Base-by-base conservation (phyloP, 2,329 filamentous ascomycete genomes). In the Hymenoscyphus infarciens region DNA sequence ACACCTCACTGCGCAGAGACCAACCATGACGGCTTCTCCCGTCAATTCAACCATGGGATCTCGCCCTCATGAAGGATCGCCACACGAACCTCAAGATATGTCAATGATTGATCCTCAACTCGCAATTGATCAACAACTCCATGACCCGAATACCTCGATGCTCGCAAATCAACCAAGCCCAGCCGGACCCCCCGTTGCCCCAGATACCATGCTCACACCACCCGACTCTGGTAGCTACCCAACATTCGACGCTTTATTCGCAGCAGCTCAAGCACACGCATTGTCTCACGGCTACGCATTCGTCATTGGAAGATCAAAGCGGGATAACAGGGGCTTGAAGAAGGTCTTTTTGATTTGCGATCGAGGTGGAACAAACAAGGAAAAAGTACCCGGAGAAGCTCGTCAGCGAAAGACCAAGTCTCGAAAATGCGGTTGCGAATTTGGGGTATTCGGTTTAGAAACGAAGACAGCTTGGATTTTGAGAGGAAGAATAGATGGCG, bases 371-470 rank as follows among this genome's bases (percentile, higher is more conserved):
- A 84, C 86, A n/a, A 87, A 85, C 1, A 86, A 88, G 74, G 71
- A 73, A 59, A 74, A 74, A 56, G 66, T 74, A 0, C 71, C 71
- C 0, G 73, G 71, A 22, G 73, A 75, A 60, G 69, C 73, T 49
- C 70, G 72, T 25, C 81, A 83, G 65, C 82, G 86, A 61, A 88
- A 88, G 74, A 88, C 86, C 0, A 87, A 86, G 8, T 88, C 85
- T n/a, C 80, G 86, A 55, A 88, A 88, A 70, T 88, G 86, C 69
- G 85, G 87, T 68, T 88, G 86, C 66, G 84, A 84, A 33, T 88
- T 88, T 72, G 86, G 86, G n/a, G 87, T 88, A 73, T 88, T 88
- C 67, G 86, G 86, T 61, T 85, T 88, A 45, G 86, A 88, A 73
- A 84, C 87, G 70, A 80, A 86, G 63, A 87, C 84, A 0, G 84